These are phyloP conservation scores for Suillus decipiens DNA, from an alignment of 768 basidiomycete genomes.

Conservation along the genomic window DNA sequence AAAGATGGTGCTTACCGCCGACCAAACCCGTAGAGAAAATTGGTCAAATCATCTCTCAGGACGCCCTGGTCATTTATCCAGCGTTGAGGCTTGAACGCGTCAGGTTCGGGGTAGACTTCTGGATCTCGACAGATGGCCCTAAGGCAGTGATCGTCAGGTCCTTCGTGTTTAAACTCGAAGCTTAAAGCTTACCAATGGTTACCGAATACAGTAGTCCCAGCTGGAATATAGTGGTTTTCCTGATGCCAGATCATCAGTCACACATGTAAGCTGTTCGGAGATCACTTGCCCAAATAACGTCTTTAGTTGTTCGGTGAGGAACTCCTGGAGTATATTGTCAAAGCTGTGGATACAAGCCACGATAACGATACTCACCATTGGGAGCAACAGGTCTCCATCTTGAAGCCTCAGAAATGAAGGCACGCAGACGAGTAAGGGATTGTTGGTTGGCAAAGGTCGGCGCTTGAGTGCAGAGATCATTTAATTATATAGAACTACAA, in stretches of 20 bases:
- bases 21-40: conserved; percentile 59
- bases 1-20: conserved; percentile 35
- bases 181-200: conserved; percentile 19
- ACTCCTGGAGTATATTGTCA: background rate
- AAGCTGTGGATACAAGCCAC: background rate
- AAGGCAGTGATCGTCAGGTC: background rate
- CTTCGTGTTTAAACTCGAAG: too few relatives aligned
- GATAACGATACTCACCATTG: background rate
- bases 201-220: conserved; percentile 7
- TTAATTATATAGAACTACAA: background rate
- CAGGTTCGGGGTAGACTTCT: background rate
- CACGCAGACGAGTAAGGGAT: background rate
- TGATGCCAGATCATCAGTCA: background rate
- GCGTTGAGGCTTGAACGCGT: background rate
- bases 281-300: conserved; percentile 1
- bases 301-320: background rate
- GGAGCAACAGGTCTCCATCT: background rate
- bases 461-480: background rate
- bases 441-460: background rate
- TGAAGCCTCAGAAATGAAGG: background rate
- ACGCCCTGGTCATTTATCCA: background rate
- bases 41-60: conserved; percentile 37
- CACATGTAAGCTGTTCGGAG: background rate
- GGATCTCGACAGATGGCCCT: conserved; percentile 7
- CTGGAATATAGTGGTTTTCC: background rate